Evolutionary conservation across 2,329 filamentous ascomycete genomes (phyloP), one percentile per base, ranked within the genome.

Genomic region (Blastomyces silverae): DNA sequence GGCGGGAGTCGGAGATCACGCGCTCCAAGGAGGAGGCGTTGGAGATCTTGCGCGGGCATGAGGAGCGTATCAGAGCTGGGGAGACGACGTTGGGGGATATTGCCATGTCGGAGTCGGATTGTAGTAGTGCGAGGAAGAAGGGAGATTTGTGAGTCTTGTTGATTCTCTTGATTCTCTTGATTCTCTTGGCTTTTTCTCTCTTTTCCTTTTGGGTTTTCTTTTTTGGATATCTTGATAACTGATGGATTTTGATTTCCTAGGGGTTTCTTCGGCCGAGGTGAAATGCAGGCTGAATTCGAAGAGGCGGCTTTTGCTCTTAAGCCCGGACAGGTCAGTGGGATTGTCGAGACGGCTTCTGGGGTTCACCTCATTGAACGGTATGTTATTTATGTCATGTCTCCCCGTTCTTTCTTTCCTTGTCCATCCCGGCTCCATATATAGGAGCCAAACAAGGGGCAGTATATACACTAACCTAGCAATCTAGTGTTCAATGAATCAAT

Each of bases 201-300:
- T 22, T 58, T 58, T 58, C 5, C 0, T 39, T 37, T 42, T 13
- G 8, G 2, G 28, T 42, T 22, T 58, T 58, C 1, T 25, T 42
- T n/a, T n/a, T 13, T 37, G 22, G 10, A 17, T 6, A 55, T 55
- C 28, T 3, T 20, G 52, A 34, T 42, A 52, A 58, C 53, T 64
- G 10, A 61, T 61, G 71, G 62, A 58, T 34, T 56, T 11, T 44
- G 1, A 22, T 55, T 31, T 57, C 0, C 64, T 52, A 88, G 86
- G 68, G 94, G 94, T 25, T 96, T 92, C 78, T 99, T 99, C 77
- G 92, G 91, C 64, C 87, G 85, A 72, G 91, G 92, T 37, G 93
- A 97, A 73, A 99, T 99, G 94, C 94, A 99, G 77, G 93, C 92
- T 81, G 93, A 97, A 79, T 99, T 99, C 74, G 94, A 99, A 79